phyloP scores from a whole-genome alignment of 148 eudicot species.

The Silene uniflora region DNA sequence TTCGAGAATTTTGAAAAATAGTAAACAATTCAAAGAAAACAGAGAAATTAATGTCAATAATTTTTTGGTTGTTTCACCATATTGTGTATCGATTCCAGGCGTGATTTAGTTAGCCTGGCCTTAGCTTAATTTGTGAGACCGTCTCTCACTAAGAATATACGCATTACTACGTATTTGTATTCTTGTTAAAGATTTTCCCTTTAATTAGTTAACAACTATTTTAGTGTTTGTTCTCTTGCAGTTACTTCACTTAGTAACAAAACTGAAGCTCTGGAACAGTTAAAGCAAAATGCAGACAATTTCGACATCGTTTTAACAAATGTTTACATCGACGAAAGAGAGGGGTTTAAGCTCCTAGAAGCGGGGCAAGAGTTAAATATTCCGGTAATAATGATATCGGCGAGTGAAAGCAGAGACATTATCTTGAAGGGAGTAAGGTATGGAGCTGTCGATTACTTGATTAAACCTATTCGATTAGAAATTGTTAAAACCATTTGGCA shows the following conservation, averaged over 20 bases:
- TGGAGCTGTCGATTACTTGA: constrained; percentile 23
- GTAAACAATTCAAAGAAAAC: too few species aligned
- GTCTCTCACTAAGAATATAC: too few species aligned
- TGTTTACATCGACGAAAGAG: constrained; percentile 22
- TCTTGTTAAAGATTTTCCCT: too few species aligned
- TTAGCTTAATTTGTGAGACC: too few species aligned
- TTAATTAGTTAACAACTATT: too few species aligned
- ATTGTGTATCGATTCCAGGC: too few species aligned
- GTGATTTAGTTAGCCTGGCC: too few species aligned
- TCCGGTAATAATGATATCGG: constrained; percentile 34
- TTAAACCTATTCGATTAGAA: constrained; percentile 25
- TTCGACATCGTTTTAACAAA: constrained; percentile 38
- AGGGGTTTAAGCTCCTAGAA: constrained; percentile 33
- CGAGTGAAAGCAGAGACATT: not conserved
- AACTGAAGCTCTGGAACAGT: constrained; percentile 27
- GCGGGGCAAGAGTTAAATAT: constrained; percentile 18
- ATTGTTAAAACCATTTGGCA: constrained; percentile 31
- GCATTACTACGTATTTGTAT: too few species aligned
- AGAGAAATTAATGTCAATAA: too few species aligned
- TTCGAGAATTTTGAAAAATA: too few species aligned
- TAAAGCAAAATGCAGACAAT: constrained; percentile 21
- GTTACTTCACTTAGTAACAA: constrained; percentile 27
- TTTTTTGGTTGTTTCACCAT: too few species aligned
- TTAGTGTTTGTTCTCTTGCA: constrained; percentile 4
- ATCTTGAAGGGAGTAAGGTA: constrained; percentile 22